Conservation (phyloP, 352 stramenopile species). For the Phytophthora syringae region DNA sequence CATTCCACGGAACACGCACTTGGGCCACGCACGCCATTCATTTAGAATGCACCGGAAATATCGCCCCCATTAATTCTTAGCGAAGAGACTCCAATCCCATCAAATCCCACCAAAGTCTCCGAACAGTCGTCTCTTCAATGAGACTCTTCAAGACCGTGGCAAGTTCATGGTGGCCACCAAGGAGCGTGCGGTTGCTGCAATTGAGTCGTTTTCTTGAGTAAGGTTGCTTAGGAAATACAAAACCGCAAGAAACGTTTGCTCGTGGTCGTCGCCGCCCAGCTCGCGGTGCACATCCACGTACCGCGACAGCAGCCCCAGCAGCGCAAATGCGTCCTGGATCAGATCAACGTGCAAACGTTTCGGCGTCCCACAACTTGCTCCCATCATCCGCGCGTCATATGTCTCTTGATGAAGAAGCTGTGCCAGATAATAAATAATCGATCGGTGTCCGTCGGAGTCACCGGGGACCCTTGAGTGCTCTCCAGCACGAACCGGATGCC, state of each 20-base stretch:
- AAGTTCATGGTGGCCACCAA: slow-evolving; percentile 46
- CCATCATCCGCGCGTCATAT: slow-evolving; percentile 50
- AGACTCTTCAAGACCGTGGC: too few relatives aligned
- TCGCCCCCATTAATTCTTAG: too few relatives aligned
- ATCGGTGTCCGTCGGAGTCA: slow-evolving; percentile 61
- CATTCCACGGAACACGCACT: too few relatives aligned
- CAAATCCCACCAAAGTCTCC: too few relatives aligned
- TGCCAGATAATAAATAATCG: slow-evolving; percentile 66
- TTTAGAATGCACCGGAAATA: too few relatives aligned
- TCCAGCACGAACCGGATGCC: slow-evolving; percentile 77
- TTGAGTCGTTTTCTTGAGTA: slow-evolving; percentile 53
- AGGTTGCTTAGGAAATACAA: slow-evolving; percentile 53
- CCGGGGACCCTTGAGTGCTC: slow-evolving; percentile 57
- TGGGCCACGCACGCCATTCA: too few relatives aligned
- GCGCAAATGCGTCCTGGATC: slow-evolving; percentile 61
- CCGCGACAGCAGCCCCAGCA: slow-evolving; percentile 62
- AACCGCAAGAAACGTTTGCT: slow-evolving; percentile 64
- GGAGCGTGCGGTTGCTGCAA: slow-evolving; percentile 55
- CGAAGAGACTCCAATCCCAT: too few relatives aligned
- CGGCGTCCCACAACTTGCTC: slow-evolving; percentile 21
- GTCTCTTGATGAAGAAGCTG: slow-evolving; percentile 72
- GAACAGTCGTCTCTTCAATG: too few relatives aligned
- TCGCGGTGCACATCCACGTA: slow-evolving; percentile 74
- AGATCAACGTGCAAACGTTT: slow-evolving; percentile 44
- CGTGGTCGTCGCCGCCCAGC: slow-evolving; percentile 54